Evolutionary conservation across 495 filamentous ascomycete species (phyloP), one percentile per base, ranked within the genome.

Genomic region (Acidomyces sp.): DNA sequence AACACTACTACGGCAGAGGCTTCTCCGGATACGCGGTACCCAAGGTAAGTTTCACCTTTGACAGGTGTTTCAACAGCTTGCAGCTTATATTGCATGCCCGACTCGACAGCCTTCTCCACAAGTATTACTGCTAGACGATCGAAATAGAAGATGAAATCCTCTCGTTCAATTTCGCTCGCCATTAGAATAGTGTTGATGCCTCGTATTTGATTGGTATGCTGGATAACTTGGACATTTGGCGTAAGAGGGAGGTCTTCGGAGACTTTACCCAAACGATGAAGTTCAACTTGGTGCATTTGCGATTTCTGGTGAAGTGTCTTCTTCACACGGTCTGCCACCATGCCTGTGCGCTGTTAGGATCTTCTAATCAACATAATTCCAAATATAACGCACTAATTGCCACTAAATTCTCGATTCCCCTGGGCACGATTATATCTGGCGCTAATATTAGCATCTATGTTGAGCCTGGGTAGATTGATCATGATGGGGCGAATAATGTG

Each of bases 61-160:
- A 52, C 43, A 2, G 87, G 81, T 0, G 90, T 96, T 28, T 69
- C 60, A 40, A 94, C 68, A 5, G 59, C 66, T 2, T 56, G 55
- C 3, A 71, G 63, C 12, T 62, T 58, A 60, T 86, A 94, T 25
- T 67, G 67, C 26, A 77, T 66, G 52, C 74, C 37, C 7, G 16
- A 9, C 5, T 49, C 39, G 12, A 43, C 47, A 32, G 51, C 51
- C 19, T 75, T 74, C 58, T 95, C 86, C 21, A 97, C 74, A 5
- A 97, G 66, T n/a, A 95, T 62, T 1, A 77, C 74, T 2, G 78
- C 71, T 25, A 96, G 62, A 15, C 90, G 76, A 61, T 97, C 83
- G 52, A 95, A 94, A 58, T 94, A 93, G 59, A 95, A 96, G 39
- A 93, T 84, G 55, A 94, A 96, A 46, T 95, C 86, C 47, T 93